Conservation (phyloP, 306 rosid species). For the Cucurbita pepo region DNA sequence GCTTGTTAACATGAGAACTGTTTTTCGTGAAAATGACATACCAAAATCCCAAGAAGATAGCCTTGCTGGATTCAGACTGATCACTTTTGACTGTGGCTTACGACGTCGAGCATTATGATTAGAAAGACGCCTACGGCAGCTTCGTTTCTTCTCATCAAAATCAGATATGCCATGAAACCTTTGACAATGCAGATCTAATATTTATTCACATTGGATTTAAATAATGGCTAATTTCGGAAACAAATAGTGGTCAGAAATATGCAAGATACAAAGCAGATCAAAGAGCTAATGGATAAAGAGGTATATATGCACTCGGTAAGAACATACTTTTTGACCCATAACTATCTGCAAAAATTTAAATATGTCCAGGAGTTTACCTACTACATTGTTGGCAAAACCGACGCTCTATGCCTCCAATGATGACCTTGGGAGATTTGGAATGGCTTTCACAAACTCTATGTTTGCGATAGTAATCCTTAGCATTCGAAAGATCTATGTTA, state of each 20-base stretch:
- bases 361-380: conserved; percentile 36
- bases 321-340: not conserved
- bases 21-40: conserved; percentile 4
- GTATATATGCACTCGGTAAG: not conserved
- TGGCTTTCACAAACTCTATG: conserved; percentile 73
- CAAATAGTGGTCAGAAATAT: not conserved
- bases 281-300: not conserved
- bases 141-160: conserved; percentile 82
- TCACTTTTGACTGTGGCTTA: conserved; percentile 50
- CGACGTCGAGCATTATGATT: conserved; percentile 99
- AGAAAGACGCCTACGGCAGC: conserved; percentile 85
- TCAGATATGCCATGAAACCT: conserved; percentile 84
- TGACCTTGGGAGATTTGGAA: conserved; percentile 70
- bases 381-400: conserved; percentile 98
- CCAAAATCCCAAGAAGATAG: conserved; percentile 48
- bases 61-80: conserved; percentile 30
- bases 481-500: conserved; percentile 58
- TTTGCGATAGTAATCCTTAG: conserved; percentile 81
- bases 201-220: not conserved
- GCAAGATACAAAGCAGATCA: not conserved
- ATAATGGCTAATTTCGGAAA: not conserved
- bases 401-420: conserved; percentile 49
- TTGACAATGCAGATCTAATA: conserved; percentile 15
- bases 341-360: not conserved
- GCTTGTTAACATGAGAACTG: not conserved